Percentiles rank a stretch among this genome's conserved stretches.
phyloP scores from a whole-genome alignment of 345 rosid species.

The Eucalyptus decipiens region DNA sequence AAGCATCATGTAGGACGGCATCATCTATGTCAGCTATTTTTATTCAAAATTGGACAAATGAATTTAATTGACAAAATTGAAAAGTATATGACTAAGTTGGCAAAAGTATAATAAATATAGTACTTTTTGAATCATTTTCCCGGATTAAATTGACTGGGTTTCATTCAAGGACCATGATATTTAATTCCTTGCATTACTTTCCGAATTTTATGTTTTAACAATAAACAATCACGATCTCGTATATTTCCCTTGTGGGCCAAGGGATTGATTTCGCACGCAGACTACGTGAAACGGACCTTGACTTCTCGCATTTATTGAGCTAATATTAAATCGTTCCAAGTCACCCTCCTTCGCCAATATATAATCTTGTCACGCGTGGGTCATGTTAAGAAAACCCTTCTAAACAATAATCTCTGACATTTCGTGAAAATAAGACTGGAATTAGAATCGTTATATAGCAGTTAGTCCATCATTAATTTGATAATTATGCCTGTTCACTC shows the following conservation, averaged over 20 bases:
- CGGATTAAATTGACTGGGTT: fast-evolving
- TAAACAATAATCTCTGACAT: not conserved
- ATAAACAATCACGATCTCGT: not conserved
- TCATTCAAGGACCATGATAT: not conserved
- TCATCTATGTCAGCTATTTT: fast-evolving
- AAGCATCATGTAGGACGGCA: not conserved
- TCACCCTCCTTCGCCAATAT: too few relatives aligned
- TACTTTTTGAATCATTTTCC: not conserved
- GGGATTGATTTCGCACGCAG: too few relatives aligned
- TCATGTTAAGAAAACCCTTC: not conserved
- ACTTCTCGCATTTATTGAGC: too few relatives aligned
- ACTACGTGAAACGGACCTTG: too few relatives aligned
- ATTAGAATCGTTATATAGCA: not conserved
- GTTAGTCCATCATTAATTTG: not conserved
- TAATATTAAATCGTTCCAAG: too few relatives aligned
- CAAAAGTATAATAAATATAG: not conserved
- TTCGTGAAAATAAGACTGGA: not conserved
- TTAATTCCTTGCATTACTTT: not conserved
- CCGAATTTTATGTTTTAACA: too few relatives aligned
- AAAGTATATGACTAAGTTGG: fast-evolving
- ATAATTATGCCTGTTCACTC: not conserved
- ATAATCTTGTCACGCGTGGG: not conserved
- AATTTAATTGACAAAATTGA: not conserved
- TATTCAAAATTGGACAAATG: too few relatives aligned
- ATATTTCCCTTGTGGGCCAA: too few relatives aligned